phyloP scores from a whole-genome alignment of 345 rosid genomes.

The Eucalyptus leucophloia region DNA sequence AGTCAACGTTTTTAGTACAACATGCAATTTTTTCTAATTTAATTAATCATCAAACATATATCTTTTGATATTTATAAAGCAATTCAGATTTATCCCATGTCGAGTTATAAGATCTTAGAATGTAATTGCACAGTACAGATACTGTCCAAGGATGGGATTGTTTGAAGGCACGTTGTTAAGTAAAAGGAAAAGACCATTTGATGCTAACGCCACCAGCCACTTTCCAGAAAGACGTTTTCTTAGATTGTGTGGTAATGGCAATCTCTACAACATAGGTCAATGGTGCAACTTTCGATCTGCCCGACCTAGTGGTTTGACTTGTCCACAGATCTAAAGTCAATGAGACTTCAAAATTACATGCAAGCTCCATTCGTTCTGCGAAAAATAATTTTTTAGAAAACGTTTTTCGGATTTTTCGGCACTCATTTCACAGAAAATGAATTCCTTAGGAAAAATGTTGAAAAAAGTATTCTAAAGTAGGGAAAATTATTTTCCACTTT shows the following conservation, averaged over 20 bases:
- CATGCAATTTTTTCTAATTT: not conserved
- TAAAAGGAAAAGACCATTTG: not conserved
- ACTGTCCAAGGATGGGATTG: not conserved
- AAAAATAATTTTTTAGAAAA: too few species aligned
- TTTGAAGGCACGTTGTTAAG: not conserved
- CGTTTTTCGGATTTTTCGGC: too few species aligned
- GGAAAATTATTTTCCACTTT: too few species aligned
- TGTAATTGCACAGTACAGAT: not conserved
- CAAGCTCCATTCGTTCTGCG: accelerated
- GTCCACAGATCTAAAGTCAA: not conserved
- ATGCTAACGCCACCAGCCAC: not conserved
- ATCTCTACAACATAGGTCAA: not conserved
- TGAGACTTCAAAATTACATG: not conserved
- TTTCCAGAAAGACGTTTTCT: not conserved
- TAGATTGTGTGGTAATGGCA: not conserved
- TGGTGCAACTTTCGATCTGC: not conserved
- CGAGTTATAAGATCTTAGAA: not conserved
- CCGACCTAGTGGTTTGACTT: not conserved
- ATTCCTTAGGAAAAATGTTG: too few species aligned
- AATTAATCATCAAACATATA: not conserved
- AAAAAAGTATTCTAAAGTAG: too few species aligned
- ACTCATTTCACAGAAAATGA: too few species aligned
- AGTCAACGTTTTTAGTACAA: not conserved
- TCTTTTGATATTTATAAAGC: not conserved
- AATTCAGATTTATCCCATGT: not conserved